Conservation (phyloP, 192 early-diverging fungal species). For the Backusella luteola region DNA sequence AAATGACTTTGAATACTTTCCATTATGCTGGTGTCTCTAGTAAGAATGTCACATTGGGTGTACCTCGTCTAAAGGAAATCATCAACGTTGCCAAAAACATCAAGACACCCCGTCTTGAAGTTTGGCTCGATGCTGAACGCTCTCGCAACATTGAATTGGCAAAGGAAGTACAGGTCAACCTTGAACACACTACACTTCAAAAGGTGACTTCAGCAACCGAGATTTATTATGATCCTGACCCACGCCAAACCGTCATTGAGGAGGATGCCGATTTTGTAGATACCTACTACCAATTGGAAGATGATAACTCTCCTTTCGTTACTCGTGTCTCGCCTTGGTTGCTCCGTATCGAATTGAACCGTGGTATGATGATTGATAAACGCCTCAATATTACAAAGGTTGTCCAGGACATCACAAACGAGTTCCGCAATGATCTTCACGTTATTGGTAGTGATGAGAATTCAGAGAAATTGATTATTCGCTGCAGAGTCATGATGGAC, state of each 20-base stretch:
- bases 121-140: slow-evolving; percentile 72
- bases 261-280: slow-evolving; percentile 90
- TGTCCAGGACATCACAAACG: slow-evolving; percentile 72
- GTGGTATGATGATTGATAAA: slow-evolving; percentile 87
- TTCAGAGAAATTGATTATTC: slow-evolving; percentile 80
- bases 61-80: slow-evolving; percentile 98
- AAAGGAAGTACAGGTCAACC: slow-evolving; percentile 81
- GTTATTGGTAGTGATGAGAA: slow-evolving; percentile 90
- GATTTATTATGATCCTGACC: slow-evolving; percentile 97
- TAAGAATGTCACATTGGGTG: slow-evolving; percentile 97
- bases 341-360: slow-evolving; percentile 73
- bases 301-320: slow-evolving; percentile 64
- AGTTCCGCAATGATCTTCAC: slow-evolving; percentile 79
- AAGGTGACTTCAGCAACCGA: slow-evolving; percentile 83
- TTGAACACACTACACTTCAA: slow-evolving; percentile 92
- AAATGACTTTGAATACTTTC: slow-evolving; percentile 99
- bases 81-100: slow-evolving; percentile 98
- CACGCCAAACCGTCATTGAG: slow-evolving; percentile 74
- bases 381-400: slow-evolving; percentile 83
- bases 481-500: slow-evolving; percentile 81
- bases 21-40: slow-evolving; percentile 98
- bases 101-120: slow-evolving; percentile 86
- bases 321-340: slow-evolving; percentile 71
- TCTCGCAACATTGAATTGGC: slow-evolving; percentile 74
- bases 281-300: slow-evolving; percentile 79